Conservation (phyloP, 176 grass and related monocot genomes). For the Dactylis glomerata region DNA sequence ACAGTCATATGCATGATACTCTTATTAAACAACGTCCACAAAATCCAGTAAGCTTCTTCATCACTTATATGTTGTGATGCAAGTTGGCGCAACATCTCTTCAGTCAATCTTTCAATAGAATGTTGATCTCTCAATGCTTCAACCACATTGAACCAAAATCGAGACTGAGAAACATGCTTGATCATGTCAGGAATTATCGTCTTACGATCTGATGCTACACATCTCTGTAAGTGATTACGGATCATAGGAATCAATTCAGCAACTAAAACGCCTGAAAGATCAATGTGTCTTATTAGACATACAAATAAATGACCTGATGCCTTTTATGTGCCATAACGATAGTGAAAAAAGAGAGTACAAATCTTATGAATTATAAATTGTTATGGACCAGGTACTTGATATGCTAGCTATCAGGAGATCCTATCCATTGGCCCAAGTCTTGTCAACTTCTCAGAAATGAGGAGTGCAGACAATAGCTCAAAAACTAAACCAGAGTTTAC, state of each 20-base stretch:
- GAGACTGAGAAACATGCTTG: slow-evolving; percentile 50
- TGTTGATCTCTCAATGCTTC: slow-evolving; percentile 83
- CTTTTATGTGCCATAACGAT: neutral
- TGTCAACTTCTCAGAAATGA: neutral
- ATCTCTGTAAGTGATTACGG: slow-evolving; percentile 58
- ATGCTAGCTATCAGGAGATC: neutral
- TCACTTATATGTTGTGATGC: slow-evolving; percentile 62
- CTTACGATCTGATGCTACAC: slow-evolving; percentile 48
- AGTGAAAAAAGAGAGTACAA: neutral
- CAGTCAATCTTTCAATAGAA: slow-evolving; percentile 85
- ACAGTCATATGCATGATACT: slow-evolving; percentile 42
- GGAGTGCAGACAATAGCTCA: neutral
- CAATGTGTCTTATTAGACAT: slow-evolving; percentile 32
- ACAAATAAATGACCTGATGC: slow-evolving; percentile 18
- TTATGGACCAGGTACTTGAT: neutral
- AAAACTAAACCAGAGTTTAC: neutral
- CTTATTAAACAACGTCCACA: slow-evolving; percentile 78
- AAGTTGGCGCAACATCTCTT: slow-evolving; percentile 72
- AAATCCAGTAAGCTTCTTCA: slow-evolving; percentile 81
- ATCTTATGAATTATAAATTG: neutral
- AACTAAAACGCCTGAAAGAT: slow-evolving; percentile 81
- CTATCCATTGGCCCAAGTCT: neutral
- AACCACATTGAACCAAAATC: slow-evolving; percentile 81
- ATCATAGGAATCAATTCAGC: slow-evolving; percentile 72
- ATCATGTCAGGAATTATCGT: slow-evolving; percentile 36